These are phyloP conservation scores for Podaxis sp. DNA, from an alignment of 768 basidiomycete genomes.

Conservation along the genomic window DNA sequence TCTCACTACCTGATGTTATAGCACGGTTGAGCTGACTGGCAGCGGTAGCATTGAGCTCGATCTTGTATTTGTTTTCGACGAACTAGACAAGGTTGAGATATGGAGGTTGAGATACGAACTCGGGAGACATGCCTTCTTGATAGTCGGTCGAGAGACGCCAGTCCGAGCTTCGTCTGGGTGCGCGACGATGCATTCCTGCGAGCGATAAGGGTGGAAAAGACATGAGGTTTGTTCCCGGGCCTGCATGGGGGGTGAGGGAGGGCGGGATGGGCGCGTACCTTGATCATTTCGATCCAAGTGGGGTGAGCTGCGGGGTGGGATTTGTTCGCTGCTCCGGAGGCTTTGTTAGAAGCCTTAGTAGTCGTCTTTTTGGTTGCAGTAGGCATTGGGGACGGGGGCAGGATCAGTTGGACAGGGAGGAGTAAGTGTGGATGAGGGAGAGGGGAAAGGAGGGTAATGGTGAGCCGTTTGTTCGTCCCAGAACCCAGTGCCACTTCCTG, in stretches of 20 bases:
- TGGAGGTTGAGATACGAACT: slow-evolving; percentile 16
- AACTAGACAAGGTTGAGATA: slow-evolving; percentile 45
- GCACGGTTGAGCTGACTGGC: slow-evolving; percentile 79
- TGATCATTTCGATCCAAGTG: slow-evolving; percentile 79
- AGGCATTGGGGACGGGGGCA: slow-evolving; percentile 23
- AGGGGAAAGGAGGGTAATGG: slow-evolving; percentile 20
- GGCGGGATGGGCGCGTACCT: slow-evolving; percentile 41
- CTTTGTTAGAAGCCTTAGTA: slow-evolving; percentile 37
- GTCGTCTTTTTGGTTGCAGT: slow-evolving; percentile 37
- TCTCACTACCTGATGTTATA: slow-evolving; percentile 57
- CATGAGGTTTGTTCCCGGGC: slow-evolving; percentile 24
- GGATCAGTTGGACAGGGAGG: slow-evolving; percentile 13
- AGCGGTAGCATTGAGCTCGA: slow-evolving; percentile 73
- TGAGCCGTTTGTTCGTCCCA: slow-evolving; percentile 25
- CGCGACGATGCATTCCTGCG: slow-evolving; percentile 69
- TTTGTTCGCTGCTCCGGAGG: slow-evolving; percentile 32
- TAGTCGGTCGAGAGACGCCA: slow-evolving; percentile 78
- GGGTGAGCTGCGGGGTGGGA: slow-evolving; percentile 52
- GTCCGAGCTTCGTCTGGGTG: slow-evolving; percentile 68
- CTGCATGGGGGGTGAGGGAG: slow-evolving; percentile 7
- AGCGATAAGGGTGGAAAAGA: slow-evolving; percentile 31
- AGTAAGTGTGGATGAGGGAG: slow-evolving; percentile 18
- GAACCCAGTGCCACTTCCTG: slow-evolving; percentile 21
- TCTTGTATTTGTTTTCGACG: slow-evolving; percentile 79
- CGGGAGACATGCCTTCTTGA: slow-evolving; percentile 66